A percentile compares a stretch with the other conserved stretches of the same genome.
Conservation (phyloP, 73 alveolate species). For the Diophrys sp. region DNA sequence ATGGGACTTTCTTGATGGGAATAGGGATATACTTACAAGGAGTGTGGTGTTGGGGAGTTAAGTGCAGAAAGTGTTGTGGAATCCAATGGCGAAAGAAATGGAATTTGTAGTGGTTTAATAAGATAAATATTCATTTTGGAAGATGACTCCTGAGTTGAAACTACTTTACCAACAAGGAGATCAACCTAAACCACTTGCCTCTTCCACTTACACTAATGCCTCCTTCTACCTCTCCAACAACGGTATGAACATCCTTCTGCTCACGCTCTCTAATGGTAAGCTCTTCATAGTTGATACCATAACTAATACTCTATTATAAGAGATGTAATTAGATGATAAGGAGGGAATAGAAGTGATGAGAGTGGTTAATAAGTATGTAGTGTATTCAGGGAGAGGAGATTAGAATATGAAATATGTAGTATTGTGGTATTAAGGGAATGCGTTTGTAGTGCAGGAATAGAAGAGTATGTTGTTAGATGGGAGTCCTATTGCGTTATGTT, state of each 20-base stretch:
- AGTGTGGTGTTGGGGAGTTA: not conserved
- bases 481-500: not conserved
- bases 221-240: not conserved
- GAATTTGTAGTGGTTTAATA: slow-evolving; percentile 39
- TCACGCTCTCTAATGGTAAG: slow-evolving; percentile 44
- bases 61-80: slow-evolving; percentile 1
- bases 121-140: slow-evolving; percentile 47
- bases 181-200: slow-evolving; percentile 16
- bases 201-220: not conserved
- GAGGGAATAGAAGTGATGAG: not conserved
- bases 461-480: not conserved
- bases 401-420: not conserved
- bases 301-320: slow-evolving; percentile 18
- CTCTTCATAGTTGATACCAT: slow-evolving; percentile 50
- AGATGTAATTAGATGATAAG: slow-evolving; percentile 5
- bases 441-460: not conserved
- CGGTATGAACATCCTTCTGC: slow-evolving; percentile 13
- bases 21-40: slow-evolving; percentile 33
- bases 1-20: slow-evolving; percentile 63
- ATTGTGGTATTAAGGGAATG: not conserved
- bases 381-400: not conserved
- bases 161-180: slow-evolving; percentile 54
- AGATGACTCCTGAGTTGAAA: slow-evolving; percentile 37
- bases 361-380: not conserved
- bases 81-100: slow-evolving; percentile 9